These are phyloP conservation scores for Jatropha podagrica DNA, from an alignment of 441 rosid genomes.

Conservation along the genomic window DNA sequence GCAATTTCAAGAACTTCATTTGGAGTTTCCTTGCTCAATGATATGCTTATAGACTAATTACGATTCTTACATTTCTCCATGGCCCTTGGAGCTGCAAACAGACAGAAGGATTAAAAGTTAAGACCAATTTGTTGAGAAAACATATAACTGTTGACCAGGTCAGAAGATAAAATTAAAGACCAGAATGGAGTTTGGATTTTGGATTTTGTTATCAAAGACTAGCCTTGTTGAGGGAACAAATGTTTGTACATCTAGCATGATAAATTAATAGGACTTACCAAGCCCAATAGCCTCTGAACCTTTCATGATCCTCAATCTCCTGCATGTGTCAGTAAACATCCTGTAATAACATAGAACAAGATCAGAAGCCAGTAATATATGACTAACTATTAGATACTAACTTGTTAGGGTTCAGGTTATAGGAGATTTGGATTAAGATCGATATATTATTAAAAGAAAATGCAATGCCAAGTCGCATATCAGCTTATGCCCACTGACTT, in stretches of 20 bases:
- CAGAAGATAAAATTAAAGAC: background rate
- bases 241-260: background rate
- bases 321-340: constrained; percentile 52
- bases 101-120: background rate
- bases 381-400: background rate
- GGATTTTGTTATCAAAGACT: background rate
- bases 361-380: constrained; percentile 1
- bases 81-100: constrained; percentile 53
- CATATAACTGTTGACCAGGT: background rate
- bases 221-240: background rate
- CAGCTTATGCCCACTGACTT: background rate
- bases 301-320: constrained; percentile 59
- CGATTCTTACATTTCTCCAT: constrained; percentile 51
- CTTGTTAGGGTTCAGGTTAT: background rate
- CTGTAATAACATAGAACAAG: constrained; percentile 23
- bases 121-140: background rate
- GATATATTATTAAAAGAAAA: background rate
- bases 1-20: constrained; percentile 6
- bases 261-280: constrained; percentile 30
- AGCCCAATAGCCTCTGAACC: constrained; percentile 65
- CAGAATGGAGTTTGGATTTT: background rate
- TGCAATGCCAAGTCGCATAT: background rate
- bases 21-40: constrained; percentile 9
- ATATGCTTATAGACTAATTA: constrained; percentile 20
- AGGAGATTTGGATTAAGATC: background rate